These are phyloP conservation scores for Penicillium sp. DNA, from an alignment of 2,329 filamentous ascomycete species.

Conservation along the genomic window DNA sequence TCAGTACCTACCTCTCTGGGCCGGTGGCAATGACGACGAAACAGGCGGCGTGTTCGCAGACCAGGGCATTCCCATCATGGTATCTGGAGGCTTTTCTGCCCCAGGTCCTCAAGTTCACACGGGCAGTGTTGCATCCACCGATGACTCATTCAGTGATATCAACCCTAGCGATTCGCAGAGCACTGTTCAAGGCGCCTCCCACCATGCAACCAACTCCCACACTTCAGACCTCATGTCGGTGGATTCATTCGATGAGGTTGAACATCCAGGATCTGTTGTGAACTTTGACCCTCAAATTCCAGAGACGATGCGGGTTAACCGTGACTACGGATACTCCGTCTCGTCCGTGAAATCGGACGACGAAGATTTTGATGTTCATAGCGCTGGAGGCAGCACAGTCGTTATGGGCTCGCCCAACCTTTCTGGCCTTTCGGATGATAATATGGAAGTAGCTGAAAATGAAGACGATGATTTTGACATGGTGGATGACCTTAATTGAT, in stretches of 20 bases:
- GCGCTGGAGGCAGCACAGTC: conserved; percentile 23
- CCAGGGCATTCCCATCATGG: conserved; percentile 33
- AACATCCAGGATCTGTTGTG: neutral
- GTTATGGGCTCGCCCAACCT: conserved; percentile 9
- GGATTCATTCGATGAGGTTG: conserved; percentile 9
- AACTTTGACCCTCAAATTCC: neutral
- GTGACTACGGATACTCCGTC: neutral
- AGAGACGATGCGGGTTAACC: neutral
- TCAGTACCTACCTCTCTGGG: conserved; percentile 65
- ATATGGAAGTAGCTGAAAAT: conserved; percentile 13
- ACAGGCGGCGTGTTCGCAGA: conserved; percentile 51
- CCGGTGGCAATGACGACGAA: conserved; percentile 57
- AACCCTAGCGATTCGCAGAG: conserved; percentile 28
- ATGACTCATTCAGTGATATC: conserved; percentile 27
- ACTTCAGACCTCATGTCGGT: conserved; percentile 28
- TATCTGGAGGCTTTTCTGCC: conserved; percentile 37
- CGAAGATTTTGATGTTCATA: conserved; percentile 16
- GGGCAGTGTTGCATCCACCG: conserved; percentile 25
- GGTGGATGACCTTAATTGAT: neutral
- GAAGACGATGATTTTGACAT: conserved; percentile 6
- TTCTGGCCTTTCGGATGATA: conserved; percentile 2
- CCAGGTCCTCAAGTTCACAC: conserved; percentile 37
- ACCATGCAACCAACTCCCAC: conserved; percentile 35
- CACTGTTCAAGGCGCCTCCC: conserved; percentile 38
- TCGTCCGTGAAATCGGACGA: conserved; percentile 6